phyloP scores from a whole-genome alignment of 495 filamentous ascomycete genomes.

The Beverwykella pulmonaria region DNA sequence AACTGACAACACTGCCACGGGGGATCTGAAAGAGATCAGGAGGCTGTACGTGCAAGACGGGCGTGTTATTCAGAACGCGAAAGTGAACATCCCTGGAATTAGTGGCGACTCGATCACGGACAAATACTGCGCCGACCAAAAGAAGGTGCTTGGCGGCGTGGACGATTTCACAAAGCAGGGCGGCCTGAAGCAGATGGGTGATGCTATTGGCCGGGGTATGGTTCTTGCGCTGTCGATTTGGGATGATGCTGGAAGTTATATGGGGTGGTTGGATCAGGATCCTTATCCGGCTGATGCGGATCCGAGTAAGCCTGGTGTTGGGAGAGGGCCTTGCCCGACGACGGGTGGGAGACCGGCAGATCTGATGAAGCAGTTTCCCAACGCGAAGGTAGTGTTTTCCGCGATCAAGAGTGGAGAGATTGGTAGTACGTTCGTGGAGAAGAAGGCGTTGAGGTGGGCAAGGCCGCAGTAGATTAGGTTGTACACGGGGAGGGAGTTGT shows the following conservation, averaged over 20 bases:
- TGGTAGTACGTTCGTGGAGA: constrained; percentile 25
- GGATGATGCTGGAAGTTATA: constrained; percentile 74
- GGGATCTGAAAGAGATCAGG: constrained; percentile 59
- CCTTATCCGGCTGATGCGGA: constrained; percentile 64
- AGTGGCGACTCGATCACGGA: constrained; percentile 60
- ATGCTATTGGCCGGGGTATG: constrained; percentile 61
- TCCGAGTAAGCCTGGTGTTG: constrained; percentile 13
- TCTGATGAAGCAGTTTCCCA: constrained; percentile 57
- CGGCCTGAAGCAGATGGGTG: constrained; percentile 61
- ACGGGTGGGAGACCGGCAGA: constrained; percentile 48
- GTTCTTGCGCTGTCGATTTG: constrained; percentile 77
- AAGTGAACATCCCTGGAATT: constrained; percentile 55
- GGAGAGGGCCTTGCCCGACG: constrained; percentile 18
- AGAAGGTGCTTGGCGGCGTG: constrained; percentile 58
- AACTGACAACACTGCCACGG: constrained; percentile 47
- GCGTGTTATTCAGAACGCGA: constrained; percentile 61
- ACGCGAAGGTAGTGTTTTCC: constrained; percentile 63
- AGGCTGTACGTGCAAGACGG: constrained; percentile 66
- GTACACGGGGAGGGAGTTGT: too few species aligned
- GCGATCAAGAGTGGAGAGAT: constrained; percentile 71
- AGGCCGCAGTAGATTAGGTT: background rate
- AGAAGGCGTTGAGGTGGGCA: background rate
- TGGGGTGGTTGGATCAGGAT: constrained; percentile 79
- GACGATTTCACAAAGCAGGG: constrained; percentile 58
- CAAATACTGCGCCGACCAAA: constrained; percentile 59